Percentiles rank a stretch among this genome's conserved stretches.
phyloP scores from a whole-genome alignment of 768 basidiomycete genomes.

The Hysterangium stoloniferum region DNA sequence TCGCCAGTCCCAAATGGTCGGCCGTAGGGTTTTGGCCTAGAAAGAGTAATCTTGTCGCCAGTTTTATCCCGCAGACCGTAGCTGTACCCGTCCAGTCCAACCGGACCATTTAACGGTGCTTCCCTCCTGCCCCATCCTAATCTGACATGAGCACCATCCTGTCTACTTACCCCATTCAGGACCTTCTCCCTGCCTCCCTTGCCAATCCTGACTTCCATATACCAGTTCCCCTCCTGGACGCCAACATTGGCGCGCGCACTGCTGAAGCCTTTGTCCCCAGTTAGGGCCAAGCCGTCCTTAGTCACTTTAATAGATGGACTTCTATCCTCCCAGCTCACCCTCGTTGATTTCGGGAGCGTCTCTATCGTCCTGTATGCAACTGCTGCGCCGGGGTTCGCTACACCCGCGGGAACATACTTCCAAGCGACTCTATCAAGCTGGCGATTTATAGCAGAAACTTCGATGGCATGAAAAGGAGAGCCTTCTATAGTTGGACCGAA shows the following conservation, averaged over 20 bases:
- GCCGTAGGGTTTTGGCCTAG: constrained; percentile 75
- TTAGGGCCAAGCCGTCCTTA: constrained; percentile 65
- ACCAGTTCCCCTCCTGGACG: constrained; percentile 86
- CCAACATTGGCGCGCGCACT: constrained; percentile 87
- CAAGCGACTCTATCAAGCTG: constrained; percentile 43
- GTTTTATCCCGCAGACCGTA: constrained; percentile 89
- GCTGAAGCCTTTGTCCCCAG: constrained; percentile 84
- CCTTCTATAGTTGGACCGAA: constrained; percentile 54
- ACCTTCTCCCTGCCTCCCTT: constrained; percentile 58
- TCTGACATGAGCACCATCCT: constrained; percentile 75
- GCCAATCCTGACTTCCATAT: constrained; percentile 81
- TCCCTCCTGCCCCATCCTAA: constrained; percentile 91
- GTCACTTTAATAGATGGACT: constrained; percentile 73
- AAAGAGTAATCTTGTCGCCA: constrained; percentile 85
- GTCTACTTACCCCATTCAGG: constrained; percentile 36
- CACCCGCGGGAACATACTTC: constrained; percentile 74
- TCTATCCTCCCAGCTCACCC: constrained; percentile 89
- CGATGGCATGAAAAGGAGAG: constrained; percentile 56
- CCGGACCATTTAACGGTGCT: constrained; percentile 88
- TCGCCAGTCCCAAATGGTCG: constrained; percentile 70
- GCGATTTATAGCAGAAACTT: constrained; percentile 64
- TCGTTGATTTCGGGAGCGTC: constrained; percentile 56
- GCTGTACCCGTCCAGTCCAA: constrained; percentile 88
- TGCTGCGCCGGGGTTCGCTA: constrained; percentile 48
- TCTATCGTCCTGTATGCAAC: constrained; percentile 76